A percentile compares a stretch with the other conserved stretches of the same genome.
These are phyloP conservation scores for Microdochium bolleyi DNA, from an alignment of 2,329 filamentous ascomycete species.

Conservation along the genomic window DNA sequence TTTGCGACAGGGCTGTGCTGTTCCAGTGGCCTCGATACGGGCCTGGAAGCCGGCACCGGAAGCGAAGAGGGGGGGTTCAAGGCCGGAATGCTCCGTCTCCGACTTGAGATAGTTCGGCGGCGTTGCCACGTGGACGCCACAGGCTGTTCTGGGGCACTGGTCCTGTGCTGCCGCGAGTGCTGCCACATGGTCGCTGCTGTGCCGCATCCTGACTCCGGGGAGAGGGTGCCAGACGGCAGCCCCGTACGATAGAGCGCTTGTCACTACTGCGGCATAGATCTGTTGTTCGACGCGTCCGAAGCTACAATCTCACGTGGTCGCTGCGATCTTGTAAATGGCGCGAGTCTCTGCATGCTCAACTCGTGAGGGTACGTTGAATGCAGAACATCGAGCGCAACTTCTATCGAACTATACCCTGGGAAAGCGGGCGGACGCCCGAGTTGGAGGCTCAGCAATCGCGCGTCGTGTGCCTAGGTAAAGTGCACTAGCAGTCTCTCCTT, in stretches of 20 bases:
- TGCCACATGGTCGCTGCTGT: not conserved
- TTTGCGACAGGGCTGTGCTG: not conserved
- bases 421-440: not conserved
- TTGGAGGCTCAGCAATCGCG: not conserved
- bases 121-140: not conserved
- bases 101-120: not conserved
- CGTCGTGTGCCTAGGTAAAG: not conserved
- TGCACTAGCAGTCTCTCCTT: not conserved
- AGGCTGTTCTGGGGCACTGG: not conserved
- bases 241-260: not conserved
- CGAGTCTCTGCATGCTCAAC: not conserved
- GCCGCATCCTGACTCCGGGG: not conserved
- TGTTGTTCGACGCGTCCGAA: not conserved
- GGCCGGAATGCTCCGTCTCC: not conserved
- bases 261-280: not conserved
- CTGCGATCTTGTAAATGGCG: not conserved
- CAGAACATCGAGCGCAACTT: not conserved
- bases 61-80: not conserved
- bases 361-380: not conserved
- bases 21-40: not conserved
- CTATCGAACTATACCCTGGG: not conserved
- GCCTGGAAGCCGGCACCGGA: not conserved
- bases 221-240: not conserved
- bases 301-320: not conserved
- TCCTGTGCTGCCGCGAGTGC: not conserved